phyloP scores from a whole-genome alignment of 108 stramenopile species.

The Discostella pseudostelligera region DNA sequence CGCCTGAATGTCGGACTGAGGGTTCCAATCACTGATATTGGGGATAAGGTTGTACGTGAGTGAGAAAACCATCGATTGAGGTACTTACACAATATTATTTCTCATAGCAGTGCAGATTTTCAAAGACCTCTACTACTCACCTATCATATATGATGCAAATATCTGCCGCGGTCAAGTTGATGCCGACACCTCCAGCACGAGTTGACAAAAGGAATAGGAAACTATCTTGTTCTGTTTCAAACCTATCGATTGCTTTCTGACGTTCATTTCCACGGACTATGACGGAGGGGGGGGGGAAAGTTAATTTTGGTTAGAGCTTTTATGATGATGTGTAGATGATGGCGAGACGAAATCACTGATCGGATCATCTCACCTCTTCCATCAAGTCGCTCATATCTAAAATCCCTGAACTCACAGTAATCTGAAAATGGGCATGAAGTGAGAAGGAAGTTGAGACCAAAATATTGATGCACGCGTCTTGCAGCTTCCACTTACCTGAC shows the following conservation, averaged over 20 bases:
- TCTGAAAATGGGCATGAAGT: constrained; percentile 83
- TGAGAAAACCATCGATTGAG: no score
- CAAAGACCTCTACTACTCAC: constrained; percentile 24
- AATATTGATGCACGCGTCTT: constrained; percentile 91
- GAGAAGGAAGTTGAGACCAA: constrained; percentile 94
- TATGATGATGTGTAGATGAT: not conserved
- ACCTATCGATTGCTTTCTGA: constrained; percentile 98
- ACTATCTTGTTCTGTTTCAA: constrained; percentile 82
- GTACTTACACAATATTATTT: constrained; percentile 68
- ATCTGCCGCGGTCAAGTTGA: constrained; percentile 95
- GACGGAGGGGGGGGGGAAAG: constrained; percentile 33
- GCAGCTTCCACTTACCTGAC: constrained; percentile 3
- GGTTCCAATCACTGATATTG: constrained; percentile 99
- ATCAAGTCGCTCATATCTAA: constrained; percentile 87
- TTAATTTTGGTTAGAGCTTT: not conserved
- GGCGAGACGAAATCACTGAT: not conserved
- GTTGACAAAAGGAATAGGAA: constrained; percentile 94
- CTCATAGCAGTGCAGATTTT: constrained; percentile 10
- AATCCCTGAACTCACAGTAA: constrained; percentile 89
- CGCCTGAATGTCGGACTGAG: constrained; percentile 99
- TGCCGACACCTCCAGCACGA: constrained; percentile 96
- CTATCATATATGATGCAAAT: constrained; percentile 8
- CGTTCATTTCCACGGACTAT: constrained; percentile 92
- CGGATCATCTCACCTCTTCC: constrained; percentile 18
- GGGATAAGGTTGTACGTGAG: constrained; percentile 86